These are phyloP conservation scores for Pichia scutulata DNA, from an alignment of 805 yeast genomes.

Conservation along the genomic window DNA sequence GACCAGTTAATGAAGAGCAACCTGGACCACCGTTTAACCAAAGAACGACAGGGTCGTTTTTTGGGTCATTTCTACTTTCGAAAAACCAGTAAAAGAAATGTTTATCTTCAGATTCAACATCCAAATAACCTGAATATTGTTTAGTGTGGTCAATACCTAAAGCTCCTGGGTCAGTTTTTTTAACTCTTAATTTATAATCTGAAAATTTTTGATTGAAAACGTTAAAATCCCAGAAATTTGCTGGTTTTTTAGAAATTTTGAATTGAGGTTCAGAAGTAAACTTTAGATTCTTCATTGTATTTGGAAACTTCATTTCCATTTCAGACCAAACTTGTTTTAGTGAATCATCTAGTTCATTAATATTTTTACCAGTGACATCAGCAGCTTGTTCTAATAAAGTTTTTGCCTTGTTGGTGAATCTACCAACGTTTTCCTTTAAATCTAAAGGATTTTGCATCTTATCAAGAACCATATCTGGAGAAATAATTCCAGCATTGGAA, in stretches of 20 bases:
- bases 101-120: slow-evolving; percentile 62
- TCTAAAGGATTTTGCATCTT: slow-evolving; percentile 8
- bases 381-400: slow-evolving; percentile 37
- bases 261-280: slow-evolving; percentile 44
- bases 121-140: slow-evolving; percentile 69
- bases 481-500: slow-evolving; percentile 5
- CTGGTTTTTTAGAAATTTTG: slow-evolving; percentile 28
- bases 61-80: slow-evolving; percentile 84
- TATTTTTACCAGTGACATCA: slow-evolving; percentile 42
- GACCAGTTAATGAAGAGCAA: slow-evolving; percentile 84
- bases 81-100: slow-evolving; percentile 92
- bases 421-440: neutral
- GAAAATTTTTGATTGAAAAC: slow-evolving; percentile 30
- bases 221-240: slow-evolving; percentile 29
- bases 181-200: slow-evolving; percentile 43
- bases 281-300: slow-evolving; percentile 41
- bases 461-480: neutral
- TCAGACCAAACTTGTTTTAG: slow-evolving; percentile 54
- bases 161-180: slow-evolving; percentile 38
- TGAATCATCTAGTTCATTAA: slow-evolving; percentile 40
- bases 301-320: slow-evolving; percentile 53
- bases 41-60: slow-evolving; percentile 72
- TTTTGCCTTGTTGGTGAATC: slow-evolving; percentile 10
- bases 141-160: slow-evolving; percentile 56
- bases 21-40: slow-evolving; percentile 98